A percentile compares a stretch with the other conserved stretches of the same genome.
Conservation (phyloP, 768 basidiomycete genomes). For the Paxillus ammoniavirescens region DNA sequence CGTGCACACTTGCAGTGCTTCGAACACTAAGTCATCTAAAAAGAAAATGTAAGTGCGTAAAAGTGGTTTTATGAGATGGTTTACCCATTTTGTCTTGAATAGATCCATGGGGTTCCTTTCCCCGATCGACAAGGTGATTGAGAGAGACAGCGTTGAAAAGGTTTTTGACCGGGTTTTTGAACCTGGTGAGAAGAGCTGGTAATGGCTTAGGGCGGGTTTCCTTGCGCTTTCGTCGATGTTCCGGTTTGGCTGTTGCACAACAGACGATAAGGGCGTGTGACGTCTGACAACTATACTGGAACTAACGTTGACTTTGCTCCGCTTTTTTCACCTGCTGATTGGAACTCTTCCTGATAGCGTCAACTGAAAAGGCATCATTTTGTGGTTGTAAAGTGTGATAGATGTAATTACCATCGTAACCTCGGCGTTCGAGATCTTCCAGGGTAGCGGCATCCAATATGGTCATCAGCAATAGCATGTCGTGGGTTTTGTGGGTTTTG, state of each 20-base stretch:
- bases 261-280: too few relatives aligned
- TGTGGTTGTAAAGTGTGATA: neutral
- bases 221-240: too few relatives aligned
- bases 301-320: too few relatives aligned
- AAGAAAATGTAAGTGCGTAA: neutral
- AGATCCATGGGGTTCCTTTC: neutral
- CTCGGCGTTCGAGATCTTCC: constrained; percentile 71
- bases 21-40: neutral
- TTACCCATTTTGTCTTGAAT: neutral
- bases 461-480: constrained; percentile 84
- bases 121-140: neutral
- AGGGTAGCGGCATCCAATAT: constrained; percentile 80
- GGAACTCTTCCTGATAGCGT: neutral
- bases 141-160: neutral
- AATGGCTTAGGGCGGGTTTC: neutral
- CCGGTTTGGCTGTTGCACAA: too few relatives aligned
- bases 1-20: constrained; percentile 3
- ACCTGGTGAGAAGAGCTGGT: too few relatives aligned
- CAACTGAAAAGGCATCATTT: neutral
- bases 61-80: neutral
- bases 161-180: too few relatives aligned
- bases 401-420: constrained; percentile 65
- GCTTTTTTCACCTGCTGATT: neutral
- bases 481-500: constrained; percentile 71
- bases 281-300: too few relatives aligned